Evolutionary conservation across 768 basidiomycete genomes (phyloP), one percentile per base, ranked within the genome.

Genomic region (Boletus subparvulus): DNA sequence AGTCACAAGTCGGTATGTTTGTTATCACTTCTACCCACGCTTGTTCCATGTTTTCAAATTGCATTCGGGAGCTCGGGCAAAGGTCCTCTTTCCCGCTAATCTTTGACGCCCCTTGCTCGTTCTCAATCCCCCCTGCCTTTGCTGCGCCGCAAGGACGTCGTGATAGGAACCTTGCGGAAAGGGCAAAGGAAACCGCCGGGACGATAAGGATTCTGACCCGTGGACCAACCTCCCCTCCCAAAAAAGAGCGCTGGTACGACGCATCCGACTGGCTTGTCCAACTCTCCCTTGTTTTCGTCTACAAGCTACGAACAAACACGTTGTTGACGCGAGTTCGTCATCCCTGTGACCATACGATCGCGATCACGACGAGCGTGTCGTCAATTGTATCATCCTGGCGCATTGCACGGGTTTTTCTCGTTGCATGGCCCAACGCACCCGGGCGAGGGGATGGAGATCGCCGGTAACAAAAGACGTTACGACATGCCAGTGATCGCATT

Each of bases 31-130:
- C 2, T n/a, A 41, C 24, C 39, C 9, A 41, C n/a, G 12, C 9
- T 46, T 10, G n/a, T 39, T 44, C 26, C 43, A n/a, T n/a, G n/a
- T 26, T 55, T 54, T 48, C 40, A 55, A 48, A 55, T 52, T 33
- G 12, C 30, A 6, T n/a, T 35, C 17, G 13, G 32, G 16, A 6
- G n/a, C 2, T 8, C 4, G 41, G 26, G 21, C 45, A 40, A 21
- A 41, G 45, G 30, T 14, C 0, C 2, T 26, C 8, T 46, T 56
- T 50, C 33, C 24, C 24, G 47, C 11, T 9, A 4, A 21, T 33
- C 30, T 17, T 21, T 32, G n/a, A n/a, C 14, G 41, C 12, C 21
- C 21, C 41, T 14, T 42, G 41, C 21, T 12, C 21, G 19, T 21
- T 11, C 17, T 12, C n/a, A 40, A 32, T 32, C 7, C 14, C 35